phyloP scores from a whole-genome alignment of 2,329 filamentous ascomycete species.

The Ophiostoma ips region DNA sequence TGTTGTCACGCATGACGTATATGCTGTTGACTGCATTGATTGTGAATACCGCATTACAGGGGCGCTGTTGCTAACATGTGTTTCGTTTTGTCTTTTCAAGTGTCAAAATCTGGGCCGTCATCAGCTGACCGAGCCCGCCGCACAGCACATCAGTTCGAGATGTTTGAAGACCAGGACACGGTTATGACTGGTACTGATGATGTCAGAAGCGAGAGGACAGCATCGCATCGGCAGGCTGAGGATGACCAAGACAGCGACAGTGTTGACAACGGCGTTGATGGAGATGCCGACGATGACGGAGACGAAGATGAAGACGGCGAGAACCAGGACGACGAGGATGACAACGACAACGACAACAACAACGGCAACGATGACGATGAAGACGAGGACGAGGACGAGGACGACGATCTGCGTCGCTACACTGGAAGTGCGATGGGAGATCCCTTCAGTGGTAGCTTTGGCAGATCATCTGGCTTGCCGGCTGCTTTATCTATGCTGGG shows the following conservation, averaged over 20 bases:
- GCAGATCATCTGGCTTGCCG: constrained; percentile 41
- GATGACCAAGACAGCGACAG: constrained; percentile 28
- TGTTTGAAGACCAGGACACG: constrained; percentile 33
- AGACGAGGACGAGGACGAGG: constrained; percentile 30
- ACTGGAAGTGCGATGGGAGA: constrained; percentile 20
- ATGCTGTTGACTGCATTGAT: neutral
- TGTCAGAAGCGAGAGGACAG: constrained; percentile 19
- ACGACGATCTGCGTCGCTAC: constrained; percentile 20
- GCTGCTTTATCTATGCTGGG: constrained; percentile 74
- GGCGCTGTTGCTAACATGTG: neutral
- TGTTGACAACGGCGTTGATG: constrained; percentile 22
- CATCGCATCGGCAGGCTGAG: neutral
- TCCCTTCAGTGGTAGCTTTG: constrained; percentile 31
- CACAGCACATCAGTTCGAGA: constrained; percentile 38
- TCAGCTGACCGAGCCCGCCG: constrained; percentile 21
- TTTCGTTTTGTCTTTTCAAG: neutral
- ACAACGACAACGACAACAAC: neutral
- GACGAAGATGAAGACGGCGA: constrained; percentile 10
- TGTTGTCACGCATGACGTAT: neutral
- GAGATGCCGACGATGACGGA: constrained; percentile 28
- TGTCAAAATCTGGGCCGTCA: neutral
- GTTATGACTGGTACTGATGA: constrained; percentile 58
- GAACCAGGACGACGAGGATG: neutral
- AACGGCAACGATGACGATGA: constrained; percentile 25
- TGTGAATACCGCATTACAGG: no score